Evolutionary conservation across 441 rosid genomes (phyloP), one percentile per base, ranked within the genome.

Genomic region (Lagerstroemia fauriei): DNA sequence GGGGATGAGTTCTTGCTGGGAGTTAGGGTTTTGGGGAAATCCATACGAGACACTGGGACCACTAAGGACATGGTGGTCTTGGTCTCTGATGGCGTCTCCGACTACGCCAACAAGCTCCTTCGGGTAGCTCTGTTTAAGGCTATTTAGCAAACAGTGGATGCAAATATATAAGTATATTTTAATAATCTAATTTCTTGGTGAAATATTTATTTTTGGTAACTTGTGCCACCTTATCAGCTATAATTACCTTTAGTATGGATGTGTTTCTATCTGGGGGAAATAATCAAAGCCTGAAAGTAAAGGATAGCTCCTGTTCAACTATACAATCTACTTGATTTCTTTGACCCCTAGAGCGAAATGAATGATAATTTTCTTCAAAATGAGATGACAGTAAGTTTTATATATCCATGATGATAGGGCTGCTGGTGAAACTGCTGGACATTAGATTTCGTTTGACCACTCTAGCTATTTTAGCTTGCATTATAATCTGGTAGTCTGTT

Each of bases 1-100:
- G 99, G 98, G 61, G 99, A 96, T 89, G 98, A 94, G 89, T 96
- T 94, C 87, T 80, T 94, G 78, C 85, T 95, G 90, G 98, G 98
- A 27, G 99, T 94, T 82, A 90, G 98, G 88, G 99, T 95, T 80
- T 79, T 94, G 85, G 98, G 99, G 25, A 95, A 95, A 88, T 94
- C 99, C 76, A 93, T 95, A 76, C 85, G 94, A 78, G 92, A 93
- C 79, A 90, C 94, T 75, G 96, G 97, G 87, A 86, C 98, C 48
- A 88, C 77, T 7, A 93, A 92, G 75, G 97, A 94, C 81, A 93
- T 89, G 93, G 96, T 93, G 53, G 99, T 89, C 88, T 86, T 95
- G 86, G 97, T 93, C 86, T 95, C 99, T 46, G 99, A 95, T 83
- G 98, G 99, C 57, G 97, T 95, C 80, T 90, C 97, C 14, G 90